Conservation (phyloP, 1,284 basidiomycete species). For the Ustanciosporium gigantosporum region DNA sequence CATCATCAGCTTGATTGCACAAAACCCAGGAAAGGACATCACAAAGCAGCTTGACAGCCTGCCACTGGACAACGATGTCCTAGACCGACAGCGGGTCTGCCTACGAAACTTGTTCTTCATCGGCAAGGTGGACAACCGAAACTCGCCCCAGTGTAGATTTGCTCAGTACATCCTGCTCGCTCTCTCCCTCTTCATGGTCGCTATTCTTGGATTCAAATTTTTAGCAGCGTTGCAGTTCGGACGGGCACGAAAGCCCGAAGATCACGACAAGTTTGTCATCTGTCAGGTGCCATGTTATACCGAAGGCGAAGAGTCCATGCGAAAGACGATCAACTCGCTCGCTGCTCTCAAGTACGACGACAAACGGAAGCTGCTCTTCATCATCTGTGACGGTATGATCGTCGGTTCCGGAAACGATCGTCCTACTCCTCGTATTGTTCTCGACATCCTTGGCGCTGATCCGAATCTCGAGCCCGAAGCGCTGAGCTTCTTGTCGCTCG, state of each 20-base stretch:
- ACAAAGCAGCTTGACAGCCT: conserved; percentile 77
- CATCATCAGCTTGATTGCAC: conserved; percentile 80
- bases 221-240: conserved; percentile 89
- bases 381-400: conserved; percentile 99
- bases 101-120: conserved; percentile 89
- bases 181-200: conserved; percentile 87
- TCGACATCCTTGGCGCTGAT: conserved; percentile 94
- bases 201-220: conserved; percentile 98
- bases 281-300: conserved; percentile 99
- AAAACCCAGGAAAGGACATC: conserved; percentile 80
- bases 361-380: conserved; percentile 89
- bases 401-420: conserved; percentile 84
- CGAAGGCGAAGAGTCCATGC: conserved; percentile 85
- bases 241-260: conserved; percentile 80
- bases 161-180: conserved; percentile 88
- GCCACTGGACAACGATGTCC: conserved; percentile 69
- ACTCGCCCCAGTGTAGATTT: conserved; percentile 88
- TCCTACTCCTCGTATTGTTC: conserved; percentile 73
- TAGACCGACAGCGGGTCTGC: conserved; percentile 80
- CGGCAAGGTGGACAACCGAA: conserved; percentile 87
- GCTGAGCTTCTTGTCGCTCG: conserved; percentile 87
- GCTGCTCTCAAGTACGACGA: conserved; percentile 95
- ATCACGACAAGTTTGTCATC: conserved; percentile 97
- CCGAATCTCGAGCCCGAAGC: conserved; percentile 91
- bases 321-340: conserved; percentile 89